Evolutionary conservation across 1,139 yeast genomes (phyloP).

Genomic region (Scheffersomyces illinoinensis): DNA sequence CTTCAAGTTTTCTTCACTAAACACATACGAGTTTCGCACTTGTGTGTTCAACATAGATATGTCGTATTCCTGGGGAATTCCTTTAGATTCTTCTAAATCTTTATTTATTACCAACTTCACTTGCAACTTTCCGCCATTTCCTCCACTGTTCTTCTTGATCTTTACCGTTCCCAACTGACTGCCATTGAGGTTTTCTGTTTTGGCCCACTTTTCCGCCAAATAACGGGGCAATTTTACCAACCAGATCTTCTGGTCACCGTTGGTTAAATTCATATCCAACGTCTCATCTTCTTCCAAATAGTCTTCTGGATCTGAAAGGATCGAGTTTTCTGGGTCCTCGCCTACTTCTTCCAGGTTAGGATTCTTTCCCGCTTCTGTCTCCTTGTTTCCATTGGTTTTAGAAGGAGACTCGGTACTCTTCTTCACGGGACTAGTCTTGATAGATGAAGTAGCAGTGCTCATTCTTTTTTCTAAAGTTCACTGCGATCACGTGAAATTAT

Average conservation of each 20-base stretch:
- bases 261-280: constrained; percentile 58
- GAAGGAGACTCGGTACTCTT: constrained; percentile 4
- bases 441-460: background rate
- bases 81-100: constrained; percentile 31
- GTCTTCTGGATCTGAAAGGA: constrained; percentile 50
- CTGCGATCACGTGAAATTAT: background rate
- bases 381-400: constrained; percentile 7
- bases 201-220: constrained; percentile 79
- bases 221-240: constrained; percentile 87
- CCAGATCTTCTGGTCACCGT: constrained; percentile 77
- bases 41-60: constrained; percentile 73
- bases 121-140: constrained; percentile 45
- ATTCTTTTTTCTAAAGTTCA: background rate
- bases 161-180: constrained; percentile 80
- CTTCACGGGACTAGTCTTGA: constrained; percentile 18
- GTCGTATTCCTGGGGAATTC: constrained; percentile 83
- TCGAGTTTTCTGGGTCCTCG: constrained; percentile 24
- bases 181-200: constrained; percentile 62
- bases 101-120: constrained; percentile 56
- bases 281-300: constrained; percentile 57
- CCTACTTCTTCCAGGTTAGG: constrained; percentile 18
- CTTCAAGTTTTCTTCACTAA: constrained; percentile 82
- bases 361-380: constrained; percentile 10
- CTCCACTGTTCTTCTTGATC: constrained; percentile 51
- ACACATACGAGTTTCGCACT: constrained; percentile 84